Base-by-base conservation (phyloP, 495 filamentous ascomycete genomes). In the Annulohypoxylon moriforme region DNA sequence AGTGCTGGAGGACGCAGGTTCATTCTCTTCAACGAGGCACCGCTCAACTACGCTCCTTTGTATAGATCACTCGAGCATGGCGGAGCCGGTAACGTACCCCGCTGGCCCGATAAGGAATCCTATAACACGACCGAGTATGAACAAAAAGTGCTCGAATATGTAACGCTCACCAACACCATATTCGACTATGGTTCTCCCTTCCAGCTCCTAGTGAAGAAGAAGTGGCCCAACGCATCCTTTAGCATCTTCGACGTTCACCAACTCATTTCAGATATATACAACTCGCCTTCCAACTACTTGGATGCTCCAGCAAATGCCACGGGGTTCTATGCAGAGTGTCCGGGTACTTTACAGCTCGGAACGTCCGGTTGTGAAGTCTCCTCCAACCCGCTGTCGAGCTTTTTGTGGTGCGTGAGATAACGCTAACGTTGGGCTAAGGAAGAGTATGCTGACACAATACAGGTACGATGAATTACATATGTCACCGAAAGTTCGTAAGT, bases 1-100 rank as follows among this genome's bases (percentile, higher is more conserved):
- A 76, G 80, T 42, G 84, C 85, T 42, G 91, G 91, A 6, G 91
- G 86, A 0, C 83, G 90, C 10, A 87, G 88, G 62, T 94, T 93
- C 72, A 88, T 92, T 4, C 77, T 94, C 49, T 82, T 91, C 74
- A 93, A 91, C 73, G 73, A 85, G 50, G 3, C 27, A 3, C 50
- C 50, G 2, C 25, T 53, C 27, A 33, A 53, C n/a, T 53, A 53
- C 24, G 86, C 83, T 3, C 90, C 92, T 0, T 76, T 93, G 70
- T 80, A 93, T 56, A 77, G 88, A 18, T 74, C 80, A 4, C 78
- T 82, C 0, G 79, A 79, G 11, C 78, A 83, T 59, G 86, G 85
- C 6, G 90, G 89, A 13, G 69, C 83, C 2, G 74, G 73, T 7
- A 78, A 74, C 73, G 85, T 80, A 59, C 81, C 86, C 66, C 91